A percentile compares a stretch with the other conserved stretches of the same genome.
Conservation (phyloP, 2,329 filamentous ascomycete species). For the Penicillium brasilianum region DNA sequence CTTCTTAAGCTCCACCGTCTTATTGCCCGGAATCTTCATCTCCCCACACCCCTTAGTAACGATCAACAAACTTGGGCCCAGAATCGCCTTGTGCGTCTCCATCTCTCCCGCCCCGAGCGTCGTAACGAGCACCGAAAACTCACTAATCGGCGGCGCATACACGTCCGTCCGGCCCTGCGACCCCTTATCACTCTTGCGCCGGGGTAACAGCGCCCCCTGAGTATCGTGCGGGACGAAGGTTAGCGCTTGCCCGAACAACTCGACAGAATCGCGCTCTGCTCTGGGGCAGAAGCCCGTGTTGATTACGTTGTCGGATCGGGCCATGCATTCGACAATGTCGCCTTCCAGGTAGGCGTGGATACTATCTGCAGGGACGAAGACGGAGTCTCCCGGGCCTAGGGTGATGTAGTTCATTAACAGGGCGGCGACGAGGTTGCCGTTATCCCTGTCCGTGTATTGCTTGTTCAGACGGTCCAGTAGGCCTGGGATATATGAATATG, state of each 20-base stretch:
- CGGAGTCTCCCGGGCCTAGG: constrained; percentile 67
- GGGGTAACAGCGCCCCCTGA: constrained; percentile 61
- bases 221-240: constrained; percentile 67
- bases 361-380: constrained; percentile 74
- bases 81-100: constrained; percentile 61
- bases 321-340: constrained; percentile 81
- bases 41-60: constrained; percentile 64
- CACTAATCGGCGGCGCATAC: constrained; percentile 70
- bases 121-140: constrained; percentile 71
- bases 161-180: constrained; percentile 65
- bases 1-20: constrained; percentile 60
- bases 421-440: constrained; percentile 70
- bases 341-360: constrained; percentile 76
- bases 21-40: constrained; percentile 59
- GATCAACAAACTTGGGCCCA: constrained; percentile 68
- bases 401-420: constrained; percentile 76
- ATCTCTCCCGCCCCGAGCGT: constrained; percentile 62
- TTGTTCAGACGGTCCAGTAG: constrained; percentile 67
- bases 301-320: constrained; percentile 73
- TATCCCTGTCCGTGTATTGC: constrained; percentile 68
- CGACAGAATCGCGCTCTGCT: constrained; percentile 66
- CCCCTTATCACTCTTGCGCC: constrained; percentile 57
- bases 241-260: constrained; percentile 66
- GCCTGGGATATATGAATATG: constrained; percentile 64
- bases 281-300: constrained; percentile 75